Conservation (phyloP, 345 rosid species). For the Mangifera indica region DNA sequence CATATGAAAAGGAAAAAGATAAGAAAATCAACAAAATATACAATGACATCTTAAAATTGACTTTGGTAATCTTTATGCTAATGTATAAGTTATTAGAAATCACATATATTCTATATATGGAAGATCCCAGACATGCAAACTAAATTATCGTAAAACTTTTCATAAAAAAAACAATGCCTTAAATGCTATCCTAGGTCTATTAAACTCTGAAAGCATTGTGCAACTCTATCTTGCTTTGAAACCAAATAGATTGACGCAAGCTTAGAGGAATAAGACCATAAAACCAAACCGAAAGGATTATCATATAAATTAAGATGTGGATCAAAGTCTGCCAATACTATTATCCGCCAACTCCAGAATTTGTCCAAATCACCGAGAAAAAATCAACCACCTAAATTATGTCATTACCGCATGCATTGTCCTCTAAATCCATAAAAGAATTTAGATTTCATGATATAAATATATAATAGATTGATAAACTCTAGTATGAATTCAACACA, state of each 20-base stretch:
- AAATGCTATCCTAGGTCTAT: not conserved
- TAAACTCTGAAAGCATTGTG: not conserved
- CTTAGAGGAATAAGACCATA: not conserved
- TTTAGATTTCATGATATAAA: too few relatives aligned
- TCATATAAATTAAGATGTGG: not conserved
- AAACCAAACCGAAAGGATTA: not conserved
- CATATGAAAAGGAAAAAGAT: too few relatives aligned
- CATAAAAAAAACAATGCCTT: not conserved
- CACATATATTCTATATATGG: too few relatives aligned
- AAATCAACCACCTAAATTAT: too few relatives aligned
- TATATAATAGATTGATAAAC: too few relatives aligned
- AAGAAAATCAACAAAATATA: too few relatives aligned
- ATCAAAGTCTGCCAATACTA: not conserved
- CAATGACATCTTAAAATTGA: too few relatives aligned
- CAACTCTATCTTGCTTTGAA: not conserved
- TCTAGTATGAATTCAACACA: too few relatives aligned
- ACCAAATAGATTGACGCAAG: not conserved
- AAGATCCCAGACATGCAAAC: too few relatives aligned
- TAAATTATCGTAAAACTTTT: not conserved
- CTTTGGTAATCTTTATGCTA: too few relatives aligned
- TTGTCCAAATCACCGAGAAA: not conserved
- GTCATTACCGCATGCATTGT: not conserved
- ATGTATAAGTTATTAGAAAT: too few relatives aligned
- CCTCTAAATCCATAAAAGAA: not conserved
- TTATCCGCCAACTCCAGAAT: not conserved